Evolutionary conservation across 2,329 filamentous ascomycete genomes (phyloP), one percentile per base, ranked within the genome.

Genomic region (Graphiopsis chlorocephala): DNA sequence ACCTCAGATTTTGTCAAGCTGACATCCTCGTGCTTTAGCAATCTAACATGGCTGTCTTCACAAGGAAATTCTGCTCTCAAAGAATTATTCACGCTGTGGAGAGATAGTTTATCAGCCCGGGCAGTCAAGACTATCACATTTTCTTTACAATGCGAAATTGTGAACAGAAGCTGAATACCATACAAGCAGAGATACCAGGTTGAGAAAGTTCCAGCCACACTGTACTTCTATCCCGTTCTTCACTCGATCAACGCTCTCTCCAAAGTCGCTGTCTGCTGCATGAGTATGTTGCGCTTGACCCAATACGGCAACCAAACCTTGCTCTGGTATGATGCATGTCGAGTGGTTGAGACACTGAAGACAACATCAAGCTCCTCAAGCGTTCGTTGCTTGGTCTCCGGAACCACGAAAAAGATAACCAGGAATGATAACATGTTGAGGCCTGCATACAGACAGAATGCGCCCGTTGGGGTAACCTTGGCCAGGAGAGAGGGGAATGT

Each of bases 391-490:
- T 82, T 81, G 55, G 79, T 82, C 68, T 81, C 79, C 20, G 78
- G 79, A 28, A 81, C 64, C 28, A 72, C 68, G n/a, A 82, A 64
- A 74, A 80, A 66, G 72, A 78, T 75, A 69, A 81, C 74, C 72
- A 83, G 20, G 78, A 80, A 85, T 14, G 81, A 82, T 35, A 85
- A 11, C 77, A 84, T 67, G 72, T 84, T 85, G 80, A 82, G 84
- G 0, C 74, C 80, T 0, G 83, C 84, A 69, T 86, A 86, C 79
- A 82, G 85, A 8, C 78, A 78, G 65, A 85, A 85, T 0, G 79
- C 78, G 62, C 83, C 83, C 42, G 82, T 79, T 0, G 78, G 74
- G 0, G 77, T 81, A 65, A 85, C 84, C 0, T 80, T 78, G 0
- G 73, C 72, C 6, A 78, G 74, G 7, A 86, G 71, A 0, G 79